Percentiles rank a stretch among this genome's conserved stretches.
Conservation (phyloP, 495 filamentous ascomycete species). For the Cercophora samala region DNA sequence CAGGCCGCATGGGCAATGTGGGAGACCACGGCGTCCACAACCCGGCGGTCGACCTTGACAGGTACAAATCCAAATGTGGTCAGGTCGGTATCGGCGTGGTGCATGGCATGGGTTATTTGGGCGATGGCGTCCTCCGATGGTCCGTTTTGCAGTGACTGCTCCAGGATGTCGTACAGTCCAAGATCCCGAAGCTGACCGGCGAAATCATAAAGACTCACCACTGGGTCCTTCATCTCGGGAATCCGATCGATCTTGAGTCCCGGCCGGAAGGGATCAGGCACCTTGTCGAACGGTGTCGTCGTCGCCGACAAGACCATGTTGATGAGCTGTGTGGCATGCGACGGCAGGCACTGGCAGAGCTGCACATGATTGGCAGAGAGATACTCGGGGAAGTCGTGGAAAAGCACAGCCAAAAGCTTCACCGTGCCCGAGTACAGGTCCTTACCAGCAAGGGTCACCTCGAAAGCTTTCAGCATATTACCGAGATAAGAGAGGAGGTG, state of each 20-base stretch:
- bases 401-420: conserved; percentile 76
- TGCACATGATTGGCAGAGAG: conserved; percentile 80
- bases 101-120: conserved; percentile 65
- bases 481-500: conserved; percentile 71
- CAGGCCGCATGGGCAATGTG: conserved; percentile 76
- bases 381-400: conserved; percentile 94
- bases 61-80: conserved; percentile 61
- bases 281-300: conserved; percentile 68
- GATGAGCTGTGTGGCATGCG: conserved; percentile 80
- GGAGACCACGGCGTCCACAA: conserved; percentile 78
- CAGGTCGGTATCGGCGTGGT: conserved; percentile 49
- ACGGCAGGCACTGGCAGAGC: conserved; percentile 80
- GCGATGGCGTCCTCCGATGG: conserved; percentile 65
- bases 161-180: conserved; percentile 64
- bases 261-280: conserved; percentile 75
- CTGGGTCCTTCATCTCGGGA: conserved; percentile 68
- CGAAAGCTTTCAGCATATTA: conserved; percentile 70
- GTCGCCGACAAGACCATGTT: conserved; percentile 85
- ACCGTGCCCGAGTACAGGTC: conserved; percentile 81
- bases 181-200: conserved; percentile 53
- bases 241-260: conserved; percentile 79
- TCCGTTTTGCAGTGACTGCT: conserved; percentile 59
- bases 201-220: conserved; percentile 60
- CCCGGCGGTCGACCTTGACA: conserved; percentile 62
- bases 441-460: conserved; percentile 66